Evolutionary conservation across 2,329 filamentous ascomycete genomes (phyloP), one percentile per base, ranked within the genome.

Genomic region (Calonectria leucothoes): DNA sequence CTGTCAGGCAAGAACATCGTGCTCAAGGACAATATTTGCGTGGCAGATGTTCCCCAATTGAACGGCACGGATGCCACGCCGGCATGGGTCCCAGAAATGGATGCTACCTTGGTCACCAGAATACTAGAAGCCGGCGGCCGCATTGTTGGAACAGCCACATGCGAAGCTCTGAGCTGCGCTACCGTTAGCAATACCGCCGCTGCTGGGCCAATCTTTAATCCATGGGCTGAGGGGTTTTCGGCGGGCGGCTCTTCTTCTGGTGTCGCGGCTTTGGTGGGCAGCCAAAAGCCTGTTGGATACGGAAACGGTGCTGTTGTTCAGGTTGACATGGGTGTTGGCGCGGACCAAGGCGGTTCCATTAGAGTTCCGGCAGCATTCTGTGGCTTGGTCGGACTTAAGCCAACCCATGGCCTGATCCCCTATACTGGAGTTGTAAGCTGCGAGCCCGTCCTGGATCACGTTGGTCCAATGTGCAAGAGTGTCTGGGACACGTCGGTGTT

Each of bases 161-260:
- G 57, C 57, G 57, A 61, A 20, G 57, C 57, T 25, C 14, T 61
- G 15, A 61, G 63, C 15, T 66, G 63, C 20, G 63, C 63, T 3
- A 66, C 63, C 6, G 63, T 52, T 4, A 66, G 63, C 45, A 66
- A 51, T 23, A 66, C 63, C 29, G 63, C 63, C 7, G 31, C 63
- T n/a, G 31, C 23, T 89, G 87, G 23, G 85, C 82, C 37, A 87
- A 86, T 72, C 89, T 86, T 72, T 89, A 65, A 42, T 81, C 77
- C 31, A 86, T 79, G 48, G 86, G 77, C 82, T 82, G 88, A 49
- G 63, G 45, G 63, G 11, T 49, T 51, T 45, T 66, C 42, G 17
- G 63, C 63, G 8, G 63, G 42, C 11, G 45, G 63, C 29, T 66
- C 63, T 2, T 66, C 63, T 5, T 66, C 63, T 27, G 45, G 45